Conservation (phyloP, 257 asterid species). For the Ligustrum vulgare region DNA sequence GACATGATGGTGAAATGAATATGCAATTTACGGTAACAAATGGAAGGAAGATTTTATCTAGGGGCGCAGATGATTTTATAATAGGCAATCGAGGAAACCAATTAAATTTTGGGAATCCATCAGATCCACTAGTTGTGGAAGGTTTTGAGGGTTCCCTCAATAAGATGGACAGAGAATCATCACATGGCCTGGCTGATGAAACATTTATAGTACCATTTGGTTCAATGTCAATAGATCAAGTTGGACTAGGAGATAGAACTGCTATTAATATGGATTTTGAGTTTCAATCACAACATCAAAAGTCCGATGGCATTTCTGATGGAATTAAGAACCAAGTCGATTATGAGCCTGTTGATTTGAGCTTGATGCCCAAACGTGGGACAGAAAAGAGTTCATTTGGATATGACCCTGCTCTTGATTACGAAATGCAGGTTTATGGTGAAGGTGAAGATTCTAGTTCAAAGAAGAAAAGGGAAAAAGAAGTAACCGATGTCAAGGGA, state of each 20-base stretch:
- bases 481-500: constrained; percentile 39
- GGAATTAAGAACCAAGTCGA: constrained; percentile 41
- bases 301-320: constrained; percentile 37
- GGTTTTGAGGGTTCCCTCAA: constrained; percentile 37
- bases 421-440: constrained; percentile 72
- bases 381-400: constrained; percentile 53
- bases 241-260: constrained; percentile 52
- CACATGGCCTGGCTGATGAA: constrained; percentile 65
- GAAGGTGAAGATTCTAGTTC: constrained; percentile 29
- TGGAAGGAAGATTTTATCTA: constrained; percentile 48
- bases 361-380: constrained; percentile 80
- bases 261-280: constrained; percentile 74
- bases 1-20: constrained; percentile 36
- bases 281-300: constrained; percentile 52
- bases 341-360: constrained; percentile 83
- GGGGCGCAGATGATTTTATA: constrained; percentile 57
- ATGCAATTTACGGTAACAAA: constrained; percentile 57
- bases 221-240: constrained; percentile 64
- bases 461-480: constrained; percentile 43
- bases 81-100: constrained; percentile 43
- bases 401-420: constrained; percentile 69
- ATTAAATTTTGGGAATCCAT: constrained; percentile 43
- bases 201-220: constrained; percentile 73
- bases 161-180: constrained; percentile 46
- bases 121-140: constrained; percentile 51